These are phyloP conservation scores for Aeschynomene evenia DNA, from an alignment of 306 rosid species.

Conservation along the genomic window DNA sequence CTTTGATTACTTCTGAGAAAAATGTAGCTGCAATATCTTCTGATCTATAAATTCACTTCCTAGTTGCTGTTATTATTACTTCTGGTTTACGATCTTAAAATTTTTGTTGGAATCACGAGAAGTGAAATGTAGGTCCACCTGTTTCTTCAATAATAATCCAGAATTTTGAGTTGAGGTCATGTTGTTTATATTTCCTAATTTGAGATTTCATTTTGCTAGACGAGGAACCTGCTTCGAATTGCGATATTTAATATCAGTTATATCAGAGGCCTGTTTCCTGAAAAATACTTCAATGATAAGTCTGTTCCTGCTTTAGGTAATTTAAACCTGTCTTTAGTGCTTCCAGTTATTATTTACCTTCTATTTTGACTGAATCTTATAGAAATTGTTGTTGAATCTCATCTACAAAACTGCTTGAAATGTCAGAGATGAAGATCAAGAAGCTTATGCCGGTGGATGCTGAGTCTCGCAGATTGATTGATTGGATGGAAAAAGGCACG, in stretches of 20 bases:
- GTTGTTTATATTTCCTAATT: constrained; percentile 6
- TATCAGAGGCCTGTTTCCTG: constrained; percentile 95
- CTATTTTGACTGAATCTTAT: background rate
- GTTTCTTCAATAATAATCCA: constrained; percentile 7
- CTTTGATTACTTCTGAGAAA: background rate
- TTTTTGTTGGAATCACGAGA: no score
- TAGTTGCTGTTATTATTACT: no score
- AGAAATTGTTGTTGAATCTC: constrained; percentile 20
- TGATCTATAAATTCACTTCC: no score
- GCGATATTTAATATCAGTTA: constrained; percentile 94
- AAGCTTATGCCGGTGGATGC: constrained; percentile 92
- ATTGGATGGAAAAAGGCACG: constrained; percentile 96
- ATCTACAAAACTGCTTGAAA: constrained; percentile 21
- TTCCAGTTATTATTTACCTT: background rate
- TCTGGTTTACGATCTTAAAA: no score
- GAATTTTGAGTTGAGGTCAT: constrained; percentile 10
- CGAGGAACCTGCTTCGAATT: constrained; percentile 92
- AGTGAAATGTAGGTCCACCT: background rate
- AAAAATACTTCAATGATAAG: constrained; percentile 89
- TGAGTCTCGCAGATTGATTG: constrained; percentile 88
- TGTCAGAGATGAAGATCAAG: constrained; percentile 91
- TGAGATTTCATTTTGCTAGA: constrained; percentile 44
- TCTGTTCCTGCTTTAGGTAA: constrained; percentile 93
- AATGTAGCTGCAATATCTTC: background rate
- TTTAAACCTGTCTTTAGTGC: background rate